These are phyloP conservation scores for Marasmius oreades DNA, from an alignment of 1,284 basidiomycete species.

Conservation along the genomic window DNA sequence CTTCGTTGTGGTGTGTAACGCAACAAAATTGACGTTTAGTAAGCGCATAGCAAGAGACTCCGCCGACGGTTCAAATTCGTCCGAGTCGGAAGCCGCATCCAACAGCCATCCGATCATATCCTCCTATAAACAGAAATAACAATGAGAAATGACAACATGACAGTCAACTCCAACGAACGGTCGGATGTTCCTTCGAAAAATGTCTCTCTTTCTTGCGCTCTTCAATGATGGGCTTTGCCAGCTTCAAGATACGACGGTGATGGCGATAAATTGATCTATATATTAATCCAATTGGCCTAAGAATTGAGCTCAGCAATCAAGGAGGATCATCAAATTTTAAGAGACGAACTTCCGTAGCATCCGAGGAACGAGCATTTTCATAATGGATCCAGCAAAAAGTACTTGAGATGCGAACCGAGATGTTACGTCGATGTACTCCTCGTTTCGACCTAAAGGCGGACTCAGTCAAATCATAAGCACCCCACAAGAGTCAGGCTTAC, in stretches of 20 bases:
- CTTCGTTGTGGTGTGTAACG: slow-evolving; percentile 37
- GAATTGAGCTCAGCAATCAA: neutral
- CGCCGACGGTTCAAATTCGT: slow-evolving; percentile 25
- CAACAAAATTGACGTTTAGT: slow-evolving; percentile 41
- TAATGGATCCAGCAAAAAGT: slow-evolving; percentile 16
- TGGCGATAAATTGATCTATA: slow-evolving; percentile 26
- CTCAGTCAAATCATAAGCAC: too few species aligned
- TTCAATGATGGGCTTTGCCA: slow-evolving; percentile 29
- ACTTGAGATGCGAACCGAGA: slow-evolving; percentile 18
- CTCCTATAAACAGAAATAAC: slow-evolving; percentile 24
- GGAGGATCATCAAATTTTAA: neutral
- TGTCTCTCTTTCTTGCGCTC: slow-evolving; percentile 23
- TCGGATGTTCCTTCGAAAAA: neutral
- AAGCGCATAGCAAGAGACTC: slow-evolving; percentile 33
- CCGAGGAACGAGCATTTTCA: slow-evolving; percentile 22
- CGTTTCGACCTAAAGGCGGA: slow-evolving; percentile 17
- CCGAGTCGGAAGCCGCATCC: slow-evolving; percentile 31
- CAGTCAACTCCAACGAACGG: slow-evolving; percentile 11
- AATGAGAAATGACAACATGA: slow-evolving; percentile 4
- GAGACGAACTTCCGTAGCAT: slow-evolving; percentile 26
- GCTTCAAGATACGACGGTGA: slow-evolving; percentile 25
- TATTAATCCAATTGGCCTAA: slow-evolving; percentile 1
- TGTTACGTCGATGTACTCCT: slow-evolving; percentile 19
- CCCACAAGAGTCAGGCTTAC: too few species aligned
- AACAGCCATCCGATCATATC: slow-evolving; percentile 46